Evolutionary conservation across 2,329 filamentous ascomycete genomes (phyloP), one percentile per base, ranked within the genome.

Genomic region (Diaporthe destruens): DNA sequence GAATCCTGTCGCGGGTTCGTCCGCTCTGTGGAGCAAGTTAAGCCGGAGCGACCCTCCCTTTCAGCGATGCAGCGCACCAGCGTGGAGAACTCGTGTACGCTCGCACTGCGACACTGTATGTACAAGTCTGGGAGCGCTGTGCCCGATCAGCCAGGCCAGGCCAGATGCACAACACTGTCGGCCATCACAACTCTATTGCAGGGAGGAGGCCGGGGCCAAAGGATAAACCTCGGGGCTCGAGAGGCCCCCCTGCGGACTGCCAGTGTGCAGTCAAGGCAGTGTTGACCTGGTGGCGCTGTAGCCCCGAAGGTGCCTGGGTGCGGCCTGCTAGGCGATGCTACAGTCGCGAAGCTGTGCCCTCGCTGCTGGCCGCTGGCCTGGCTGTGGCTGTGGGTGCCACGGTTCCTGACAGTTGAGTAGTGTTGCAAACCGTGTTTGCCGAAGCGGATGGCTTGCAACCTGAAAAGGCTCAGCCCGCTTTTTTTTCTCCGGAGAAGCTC

Each of bases 391-490:
- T 32, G 55, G 57, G 55, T 53, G 55, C 51, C 55, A 53, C 44
- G 32, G 61, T 73, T 63, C 59, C 72, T 59, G 71, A 47, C 59
- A 53, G n/a, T 53, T 25, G 42, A 49, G 66, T 55, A 66, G 53
- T 34, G 69, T 71, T 76, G 76, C 76, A 76, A 75, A 76, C 76
- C 75, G 75, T 76, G 69, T 56, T 75, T 77, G 74, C 76, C 76
- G 75, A 77, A 55, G 71, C 76, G 72, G 73, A 71, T 76, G 72
- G 73, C 72, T 68, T 69, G 63, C 69, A 68, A 66, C 59, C 34
- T 59, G 54, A 53, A 56, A 44, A 74, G 63, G 63, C 51, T 55
- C 69, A 72, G 66, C 56, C 63, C 69, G 69, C 55, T 55, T 61
- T 57, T 59, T 71, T 67, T 49, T 55, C 63, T 56, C 55, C 61